Conservation (phyloP, 352 stramenopile species). For the Thalassiosira ordinaria region DNA sequence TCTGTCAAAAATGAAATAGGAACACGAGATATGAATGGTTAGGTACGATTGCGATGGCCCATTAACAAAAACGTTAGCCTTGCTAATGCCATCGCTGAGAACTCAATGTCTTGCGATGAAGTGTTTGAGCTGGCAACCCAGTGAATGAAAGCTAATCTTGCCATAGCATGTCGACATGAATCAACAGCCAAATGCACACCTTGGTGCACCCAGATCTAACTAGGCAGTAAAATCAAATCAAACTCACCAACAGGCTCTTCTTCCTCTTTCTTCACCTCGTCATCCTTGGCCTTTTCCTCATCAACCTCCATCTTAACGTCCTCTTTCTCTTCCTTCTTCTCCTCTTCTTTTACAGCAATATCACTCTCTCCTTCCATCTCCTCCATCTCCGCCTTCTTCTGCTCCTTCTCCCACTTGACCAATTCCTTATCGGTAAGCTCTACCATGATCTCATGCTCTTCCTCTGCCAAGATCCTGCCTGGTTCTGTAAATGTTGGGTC, state of each 20-base stretch:
- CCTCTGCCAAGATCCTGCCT: conserved; percentile 82
- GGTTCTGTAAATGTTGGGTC: conserved; percentile 77
- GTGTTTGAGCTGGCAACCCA: too few relatives aligned
- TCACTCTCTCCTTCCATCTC: conserved; percentile 41
- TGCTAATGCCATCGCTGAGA: too few relatives aligned
- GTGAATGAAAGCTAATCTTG: too few relatives aligned
- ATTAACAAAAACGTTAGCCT: too few relatives aligned
- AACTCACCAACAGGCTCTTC: conserved; percentile 34
- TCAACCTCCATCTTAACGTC: conserved; percentile 38
- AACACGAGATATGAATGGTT: not conserved
- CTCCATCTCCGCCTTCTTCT: conserved; percentile 58
- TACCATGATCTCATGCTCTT: conserved; percentile 83
- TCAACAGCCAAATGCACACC: too few relatives aligned
- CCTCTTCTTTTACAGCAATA: conserved; percentile 31
- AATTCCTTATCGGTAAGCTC: conserved; percentile 84
- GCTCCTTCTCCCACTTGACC: conserved; percentile 82
- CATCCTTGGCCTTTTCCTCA: conserved; percentile 17
- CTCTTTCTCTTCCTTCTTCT: conserved; percentile 35
- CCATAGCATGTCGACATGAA: too few relatives aligned
- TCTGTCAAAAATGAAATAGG: conserved; percentile 36
- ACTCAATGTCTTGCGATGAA: too few relatives aligned
- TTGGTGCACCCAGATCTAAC: too few relatives aligned
- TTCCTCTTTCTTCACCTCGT: conserved; percentile 43
- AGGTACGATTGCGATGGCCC: too few relatives aligned
- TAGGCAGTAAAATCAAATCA: conserved; percentile 10